A percentile compares a stretch with the other conserved stretches of the same genome.
Evolutionary conservation across 306 rosid species (phyloP).

Genomic region (Oxytropis ochrocephala): DNA sequence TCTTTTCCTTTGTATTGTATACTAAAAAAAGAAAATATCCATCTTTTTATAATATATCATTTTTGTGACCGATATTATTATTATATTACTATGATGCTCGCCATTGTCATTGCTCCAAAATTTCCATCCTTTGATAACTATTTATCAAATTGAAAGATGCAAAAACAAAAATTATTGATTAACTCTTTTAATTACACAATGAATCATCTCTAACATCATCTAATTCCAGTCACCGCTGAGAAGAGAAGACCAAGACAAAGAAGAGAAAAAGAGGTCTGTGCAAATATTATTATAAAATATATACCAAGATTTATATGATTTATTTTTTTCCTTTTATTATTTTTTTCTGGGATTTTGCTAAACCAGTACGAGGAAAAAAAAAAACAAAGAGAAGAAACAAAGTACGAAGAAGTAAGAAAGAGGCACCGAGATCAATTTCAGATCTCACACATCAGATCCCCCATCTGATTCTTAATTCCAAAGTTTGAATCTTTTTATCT

Average conservation of each 20-base stretch:
- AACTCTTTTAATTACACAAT: constrained; percentile 1
- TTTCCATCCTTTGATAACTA: background rate
- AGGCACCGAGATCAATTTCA: constrained; percentile 22
- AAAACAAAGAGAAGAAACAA: background rate
- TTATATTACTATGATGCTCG: constrained; percentile 11
- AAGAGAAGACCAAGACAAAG: constrained; percentile 13
- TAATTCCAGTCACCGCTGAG: constrained; percentile 17
- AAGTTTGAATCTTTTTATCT: background rate
- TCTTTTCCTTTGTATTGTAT: no score
- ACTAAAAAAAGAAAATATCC: no score
- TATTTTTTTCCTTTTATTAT: background rate
- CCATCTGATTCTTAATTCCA: background rate
- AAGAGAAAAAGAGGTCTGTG: constrained; percentile 3
- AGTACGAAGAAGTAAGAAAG: constrained; percentile 9
- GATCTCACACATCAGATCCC: constrained; percentile 37
- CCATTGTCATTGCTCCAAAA: constrained; percentile 11
- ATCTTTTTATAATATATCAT: no score
- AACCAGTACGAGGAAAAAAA: constrained; percentile 21
- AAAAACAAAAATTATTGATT: constrained; percentile 17
- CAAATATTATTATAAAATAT: background rate
- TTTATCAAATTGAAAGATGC: constrained; percentile 16
- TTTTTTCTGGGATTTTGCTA: constrained; percentile 9
- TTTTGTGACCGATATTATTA: no score
- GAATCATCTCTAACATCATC: constrained; percentile 13
- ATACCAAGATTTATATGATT: background rate